These are phyloP conservation scores for Fusarium pininemorale DNA, from an alignment of 2,329 filamentous ascomycete species.

Conservation along the genomic window DNA sequence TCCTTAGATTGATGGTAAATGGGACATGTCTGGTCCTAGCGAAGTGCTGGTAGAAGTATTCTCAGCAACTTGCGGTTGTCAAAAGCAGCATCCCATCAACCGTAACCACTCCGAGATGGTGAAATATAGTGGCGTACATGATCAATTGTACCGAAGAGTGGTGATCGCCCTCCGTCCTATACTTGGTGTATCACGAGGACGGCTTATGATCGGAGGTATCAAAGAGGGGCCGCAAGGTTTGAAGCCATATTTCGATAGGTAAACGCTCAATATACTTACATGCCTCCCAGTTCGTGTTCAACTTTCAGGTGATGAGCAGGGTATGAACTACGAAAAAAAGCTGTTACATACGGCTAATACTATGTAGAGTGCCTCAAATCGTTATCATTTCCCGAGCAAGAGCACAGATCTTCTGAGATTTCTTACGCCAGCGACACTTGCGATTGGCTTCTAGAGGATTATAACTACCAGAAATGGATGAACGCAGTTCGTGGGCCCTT, in stretches of 20 bases:
- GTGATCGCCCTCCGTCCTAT: fast-evolving
- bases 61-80: neutral
- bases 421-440: neutral
- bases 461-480: neutral
- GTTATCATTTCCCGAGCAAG: neutral
- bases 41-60: neutral
- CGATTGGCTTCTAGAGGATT: neutral
- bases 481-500: neutral
- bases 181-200: neutral
- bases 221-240: fast-evolving
- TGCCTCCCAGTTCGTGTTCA: neutral
- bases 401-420: neutral
- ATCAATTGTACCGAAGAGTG: neutral
- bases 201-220: fast-evolving
- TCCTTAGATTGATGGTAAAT: neutral
- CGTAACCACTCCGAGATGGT: neutral
- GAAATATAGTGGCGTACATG: neutral
- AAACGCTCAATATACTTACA: neutral
- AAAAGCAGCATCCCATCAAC: neutral
- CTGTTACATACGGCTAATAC: neutral
- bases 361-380: neutral
- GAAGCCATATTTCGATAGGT: fast-evolving
- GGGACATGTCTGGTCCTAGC: neutral
- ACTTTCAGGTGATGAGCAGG: neutral
- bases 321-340: fast-evolving